Conservation (phyloP, 2,329 filamentous ascomycete genomes). For the Ophiostoma ips region DNA sequence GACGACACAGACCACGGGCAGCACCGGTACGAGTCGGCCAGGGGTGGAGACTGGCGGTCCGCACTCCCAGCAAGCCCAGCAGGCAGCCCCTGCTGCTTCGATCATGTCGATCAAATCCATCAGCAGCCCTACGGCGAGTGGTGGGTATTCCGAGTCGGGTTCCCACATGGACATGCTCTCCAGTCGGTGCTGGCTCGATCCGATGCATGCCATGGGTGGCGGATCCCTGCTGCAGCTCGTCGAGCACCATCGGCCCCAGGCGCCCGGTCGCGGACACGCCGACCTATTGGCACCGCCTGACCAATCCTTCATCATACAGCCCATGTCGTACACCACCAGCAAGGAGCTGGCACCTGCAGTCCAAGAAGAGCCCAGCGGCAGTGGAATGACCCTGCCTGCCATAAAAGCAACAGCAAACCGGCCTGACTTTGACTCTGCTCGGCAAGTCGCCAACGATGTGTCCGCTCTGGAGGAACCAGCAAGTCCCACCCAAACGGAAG, state of each 20-base stretch:
- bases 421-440: neutral
- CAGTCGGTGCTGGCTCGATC: neutral
- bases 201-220: neutral
- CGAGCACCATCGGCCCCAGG: neutral
- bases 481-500: too few relatives aligned
- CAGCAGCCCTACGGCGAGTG: neutral
- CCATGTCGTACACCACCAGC: neutral
- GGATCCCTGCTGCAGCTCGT: neutral
- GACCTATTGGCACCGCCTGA: neutral
- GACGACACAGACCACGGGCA: neutral
- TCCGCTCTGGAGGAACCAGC: too few relatives aligned
- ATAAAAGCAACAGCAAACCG: neutral
- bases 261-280: neutral
- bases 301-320: neutral
- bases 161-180: neutral
- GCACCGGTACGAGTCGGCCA: neutral
- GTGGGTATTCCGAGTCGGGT: neutral
- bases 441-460: neutral
- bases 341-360: neutral
- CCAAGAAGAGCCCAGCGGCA: neutral
- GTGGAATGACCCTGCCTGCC: neutral
- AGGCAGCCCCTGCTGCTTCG: neutral
- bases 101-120: neutral
- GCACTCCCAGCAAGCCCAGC: neutral
- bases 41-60: neutral